Base-by-base conservation (phyloP, 768 basidiomycete genomes). In the Boletus bicolor region DNA sequence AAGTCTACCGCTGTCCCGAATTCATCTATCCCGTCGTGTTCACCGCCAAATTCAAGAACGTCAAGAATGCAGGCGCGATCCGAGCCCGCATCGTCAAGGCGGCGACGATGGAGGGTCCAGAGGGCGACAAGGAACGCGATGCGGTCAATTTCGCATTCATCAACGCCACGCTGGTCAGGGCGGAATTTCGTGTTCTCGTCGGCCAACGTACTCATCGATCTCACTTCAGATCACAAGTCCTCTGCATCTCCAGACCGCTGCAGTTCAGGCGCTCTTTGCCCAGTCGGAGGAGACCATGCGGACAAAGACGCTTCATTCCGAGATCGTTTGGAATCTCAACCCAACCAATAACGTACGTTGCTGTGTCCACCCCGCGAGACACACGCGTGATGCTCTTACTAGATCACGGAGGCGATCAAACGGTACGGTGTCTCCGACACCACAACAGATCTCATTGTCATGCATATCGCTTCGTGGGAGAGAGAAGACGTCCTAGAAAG, bases 81-180 rank as follows among this genome's bases (percentile, higher is more conserved):
- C 78, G 87, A 26, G 70, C 75, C 41, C 80, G 89, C 2, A 85
- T 98, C 46, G 77, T 95, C 48, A 73, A 74, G 7, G 93, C 93
- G 0, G 80, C 91, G 4, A 79, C 77, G 10, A 72, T 82, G 42
- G 68, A 76, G 17, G 89, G 86, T 0, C 70, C 69, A 1, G 77
- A 79, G 7, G 91, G 92, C 19, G 83, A 90, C 28, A 64, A 61
- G 14, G 88, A 91, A 63, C 81, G 91, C 49, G 83, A 82, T 30
- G 81, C 82, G n/a, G 81, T 97, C 62, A 91, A 94, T 64, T 97
- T 91, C 73, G 89, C 90, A 0, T 98, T 98, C 71, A 77, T 98
- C 65, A 89, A 98, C 68, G 92, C 91, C 21, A 77, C 77, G 36
- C 80, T 93, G 65, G 93, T 96, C 59, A 57, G 89, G 71, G 35